Conservation (phyloP, 2,329 filamentous ascomycete genomes). For the Scopulariopsis brevicaulis region DNA sequence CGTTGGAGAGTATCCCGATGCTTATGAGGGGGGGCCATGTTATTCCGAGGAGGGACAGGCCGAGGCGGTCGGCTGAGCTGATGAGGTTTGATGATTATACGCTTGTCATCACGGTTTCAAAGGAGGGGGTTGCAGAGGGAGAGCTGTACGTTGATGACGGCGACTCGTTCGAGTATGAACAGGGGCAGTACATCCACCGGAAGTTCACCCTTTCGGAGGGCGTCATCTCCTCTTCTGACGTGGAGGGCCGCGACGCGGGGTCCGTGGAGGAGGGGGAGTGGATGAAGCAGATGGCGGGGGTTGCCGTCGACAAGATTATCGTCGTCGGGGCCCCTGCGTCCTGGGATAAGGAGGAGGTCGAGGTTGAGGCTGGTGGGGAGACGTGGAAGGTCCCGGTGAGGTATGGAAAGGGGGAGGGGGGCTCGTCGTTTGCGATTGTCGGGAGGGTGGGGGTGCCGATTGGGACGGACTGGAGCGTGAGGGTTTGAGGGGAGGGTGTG, state of each 20-base stretch:
- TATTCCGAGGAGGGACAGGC: constrained; percentile 78
- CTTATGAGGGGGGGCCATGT: constrained; percentile 91
- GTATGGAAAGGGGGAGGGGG: constrained; percentile 38
- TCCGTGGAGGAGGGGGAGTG: constrained; percentile 49
- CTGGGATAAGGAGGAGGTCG: constrained; percentile 57
- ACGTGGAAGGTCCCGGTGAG: constrained; percentile 47
- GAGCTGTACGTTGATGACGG: constrained; percentile 89
- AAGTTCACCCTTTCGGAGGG: constrained; percentile 56
- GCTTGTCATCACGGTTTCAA: constrained; percentile 62
- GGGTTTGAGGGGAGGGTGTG: constrained; percentile 10
- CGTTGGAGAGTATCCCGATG: constrained; percentile 77
- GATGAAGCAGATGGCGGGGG: constrained; percentile 65
- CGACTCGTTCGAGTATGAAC: constrained; percentile 78
- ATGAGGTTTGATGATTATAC: constrained; percentile 97
- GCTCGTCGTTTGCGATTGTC: constrained; percentile 39
- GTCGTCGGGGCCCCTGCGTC: constrained; percentile 65
- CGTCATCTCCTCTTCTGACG: constrained; percentile 58
- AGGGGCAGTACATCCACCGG: constrained; percentile 81
- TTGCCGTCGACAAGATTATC: constrained; percentile 74
- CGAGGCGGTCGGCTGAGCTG: constrained; percentile 71
- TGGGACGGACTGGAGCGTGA: constrained; percentile 41
- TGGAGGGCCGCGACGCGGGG: constrained; percentile 43
- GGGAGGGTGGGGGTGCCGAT: constrained; percentile 39
- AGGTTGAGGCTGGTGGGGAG: constrained; percentile 42
- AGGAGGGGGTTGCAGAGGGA: constrained; percentile 52